Evolutionary conservation across 345 rosid genomes (phyloP).

Genomic region (Murraya paniculata): DNA sequence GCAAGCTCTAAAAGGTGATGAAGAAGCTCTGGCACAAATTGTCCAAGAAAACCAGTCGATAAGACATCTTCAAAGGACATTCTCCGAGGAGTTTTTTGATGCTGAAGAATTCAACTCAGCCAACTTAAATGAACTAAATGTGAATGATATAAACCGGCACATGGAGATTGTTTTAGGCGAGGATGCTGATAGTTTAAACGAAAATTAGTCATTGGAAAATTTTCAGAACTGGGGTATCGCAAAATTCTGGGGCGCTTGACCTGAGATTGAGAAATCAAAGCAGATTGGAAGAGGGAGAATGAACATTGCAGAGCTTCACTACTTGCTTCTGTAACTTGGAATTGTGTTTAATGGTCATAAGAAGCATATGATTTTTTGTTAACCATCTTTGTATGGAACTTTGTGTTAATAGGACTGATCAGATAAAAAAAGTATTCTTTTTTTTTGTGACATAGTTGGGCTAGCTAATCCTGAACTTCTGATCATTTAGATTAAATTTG

Average conservation of each 20-base stretch:
- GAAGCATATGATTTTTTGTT: too few relatives aligned
- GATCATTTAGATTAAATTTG: too few relatives aligned
- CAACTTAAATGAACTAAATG: slow-evolving; percentile 25
- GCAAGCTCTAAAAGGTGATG: slow-evolving; percentile 56
- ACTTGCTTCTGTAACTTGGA: too few relatives aligned
- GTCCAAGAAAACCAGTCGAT: slow-evolving; percentile 25
- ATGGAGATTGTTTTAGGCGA: slow-evolving; percentile 53
- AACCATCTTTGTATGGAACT: too few relatives aligned
- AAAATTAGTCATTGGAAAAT: background rate
- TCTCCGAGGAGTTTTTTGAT: slow-evolving; percentile 64
- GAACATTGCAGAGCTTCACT: too few relatives aligned
- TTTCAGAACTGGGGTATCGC: background rate
- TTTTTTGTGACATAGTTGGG: too few relatives aligned
- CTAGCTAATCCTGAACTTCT: too few relatives aligned
- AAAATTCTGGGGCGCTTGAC: background rate
- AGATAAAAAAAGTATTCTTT: too few relatives aligned
- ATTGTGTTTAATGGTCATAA: too few relatives aligned
- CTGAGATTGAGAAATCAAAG: background rate
- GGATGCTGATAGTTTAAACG: background rate
- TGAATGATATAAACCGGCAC: slow-evolving; percentile 51
- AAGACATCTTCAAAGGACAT: slow-evolving; percentile 47
- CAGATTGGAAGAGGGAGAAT: background rate
- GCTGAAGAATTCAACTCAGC: slow-evolving; percentile 74
- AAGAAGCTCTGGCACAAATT: slow-evolving; percentile 25
- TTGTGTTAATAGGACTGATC: too few relatives aligned